These are phyloP conservation scores for Dalechampia spathulata DNA, from an alignment of 441 rosid genomes.

Conservation along the genomic window DNA sequence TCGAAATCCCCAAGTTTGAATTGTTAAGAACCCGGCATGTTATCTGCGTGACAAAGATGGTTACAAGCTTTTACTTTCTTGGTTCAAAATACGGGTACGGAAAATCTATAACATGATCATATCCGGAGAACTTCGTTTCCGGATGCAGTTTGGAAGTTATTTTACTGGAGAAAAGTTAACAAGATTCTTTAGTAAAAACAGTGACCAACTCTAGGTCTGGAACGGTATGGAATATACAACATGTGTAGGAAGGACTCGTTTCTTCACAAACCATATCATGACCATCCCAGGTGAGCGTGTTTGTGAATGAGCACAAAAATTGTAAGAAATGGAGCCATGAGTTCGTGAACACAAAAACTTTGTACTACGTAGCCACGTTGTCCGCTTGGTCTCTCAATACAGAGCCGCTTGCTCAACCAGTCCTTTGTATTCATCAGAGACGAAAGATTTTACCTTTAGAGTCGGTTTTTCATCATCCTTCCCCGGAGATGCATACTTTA, in stretches of 20 bases:
- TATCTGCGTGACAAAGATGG: too few species aligned
- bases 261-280: neutral
- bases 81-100: too few species aligned
- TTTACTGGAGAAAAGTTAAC: neutral
- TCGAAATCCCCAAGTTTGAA: too few species aligned
- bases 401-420: conserved; percentile 56
- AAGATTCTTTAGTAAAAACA: too few species aligned
- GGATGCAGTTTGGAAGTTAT: too few species aligned
- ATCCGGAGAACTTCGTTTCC: too few species aligned
- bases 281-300: neutral
- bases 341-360: neutral
- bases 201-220: neutral
- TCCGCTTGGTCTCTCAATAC: conserved; percentile 24
- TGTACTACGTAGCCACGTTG: neutral
- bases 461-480: conserved; percentile 21
- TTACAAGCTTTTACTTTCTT: too few species aligned
- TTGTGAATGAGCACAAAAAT: neutral
- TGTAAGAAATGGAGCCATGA: neutral
- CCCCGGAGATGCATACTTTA: conserved; percentile 65
- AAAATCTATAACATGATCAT: too few species aligned
- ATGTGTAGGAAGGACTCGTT: neutral
- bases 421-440: conserved; percentile 51
- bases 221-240: neutral
- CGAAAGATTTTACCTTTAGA: conserved; percentile 74
- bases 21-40: too few species aligned